Base-by-base conservation (phyloP, 2,329 filamentous ascomycete species). In the Scytalidium lignicola region DNA sequence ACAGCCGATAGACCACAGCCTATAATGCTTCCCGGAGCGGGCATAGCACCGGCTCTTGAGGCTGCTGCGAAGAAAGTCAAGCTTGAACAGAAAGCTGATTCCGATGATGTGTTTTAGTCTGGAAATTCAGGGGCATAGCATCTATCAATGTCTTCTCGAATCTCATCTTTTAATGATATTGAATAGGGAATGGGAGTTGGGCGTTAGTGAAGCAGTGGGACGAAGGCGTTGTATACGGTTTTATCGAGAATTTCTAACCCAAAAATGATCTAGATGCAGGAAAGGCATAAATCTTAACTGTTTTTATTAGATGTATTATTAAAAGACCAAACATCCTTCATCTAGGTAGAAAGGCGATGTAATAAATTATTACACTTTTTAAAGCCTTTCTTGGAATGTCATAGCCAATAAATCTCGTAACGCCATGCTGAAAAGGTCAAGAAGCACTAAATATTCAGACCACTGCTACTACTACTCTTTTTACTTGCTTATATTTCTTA, bases 61-160 rank as follows among this genome's bases (percentile, higher is more conserved):
- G 37, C 63, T 59, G 44, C 66, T 57, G 3, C 54, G 55, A 46
- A 61, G 57, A 18, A 63, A 55, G 17, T 66, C 56, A 58, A 54
- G 37, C 19, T 58, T 17, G 54, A 55, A 28, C 55, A 62, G 39
- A 71, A 65, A 58, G 76, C 77, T 73, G 74, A 78, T 23, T 58
- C 74, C 10, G 77, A 80, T 50, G 71, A 74, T 57, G 64, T 70
- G 1, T 75, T 74, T 50, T 74, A 44, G 39, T 8, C 12, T 19
- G 12, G 8, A 19, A 13, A 20, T 15, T 15, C 18, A 26, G 19
- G 10, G 32, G 32, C 15, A 37, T n/a, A 37, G 13, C 15, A n/a
- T 37, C 7, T 7, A 37, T 37, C n/a, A 5, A 37, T 8, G 32
- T 15, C 32, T 15, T 37, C 32, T 10, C 4, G 32, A 37, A 37